These are phyloP conservation scores for Rhododendron ferrugineum DNA, from an alignment of 148 eudicot genomes.

Conservation along the genomic window DNA sequence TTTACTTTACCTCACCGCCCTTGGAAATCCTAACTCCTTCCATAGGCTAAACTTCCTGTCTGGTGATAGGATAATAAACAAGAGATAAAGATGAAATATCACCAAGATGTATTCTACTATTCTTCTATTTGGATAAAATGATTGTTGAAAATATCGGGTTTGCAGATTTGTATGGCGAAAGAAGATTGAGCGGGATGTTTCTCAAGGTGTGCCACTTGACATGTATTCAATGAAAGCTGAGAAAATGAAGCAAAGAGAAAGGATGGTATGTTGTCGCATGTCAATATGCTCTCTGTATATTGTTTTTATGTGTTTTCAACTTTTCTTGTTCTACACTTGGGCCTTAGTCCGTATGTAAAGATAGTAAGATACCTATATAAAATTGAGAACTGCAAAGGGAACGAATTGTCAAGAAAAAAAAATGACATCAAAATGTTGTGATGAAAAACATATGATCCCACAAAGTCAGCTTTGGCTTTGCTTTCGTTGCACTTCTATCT, in stretches of 20 bases:
- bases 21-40: constrained; percentile 4
- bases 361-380: too few species aligned
- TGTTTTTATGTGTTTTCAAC: background rate
- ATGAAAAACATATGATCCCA: background rate
- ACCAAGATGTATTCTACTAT: background rate
- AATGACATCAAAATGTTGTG: background rate
- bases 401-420: background rate
- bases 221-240: constrained; percentile 63
- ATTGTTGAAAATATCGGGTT: constrained; percentile 7
- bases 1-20: background rate
- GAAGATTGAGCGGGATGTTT: constrained; percentile 72
- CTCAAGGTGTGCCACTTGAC: constrained; percentile 68
- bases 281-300: background rate
- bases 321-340: background rate
- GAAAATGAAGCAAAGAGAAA: constrained; percentile 70
- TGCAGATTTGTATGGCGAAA: constrained; percentile 82
- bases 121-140: background rate
- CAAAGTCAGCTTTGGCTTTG: background rate
- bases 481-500: background rate
- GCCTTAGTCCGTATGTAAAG: background rate
- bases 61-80: background rate
- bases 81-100: background rate
- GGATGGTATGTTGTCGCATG: constrained; percentile 43
- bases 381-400: background rate
- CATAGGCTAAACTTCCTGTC: background rate